A percentile compares a stretch with the other conserved stretches of the same genome.
phyloP scores from a whole-genome alignment of 805 yeast species.

The Saturnispora halmiae region DNA sequence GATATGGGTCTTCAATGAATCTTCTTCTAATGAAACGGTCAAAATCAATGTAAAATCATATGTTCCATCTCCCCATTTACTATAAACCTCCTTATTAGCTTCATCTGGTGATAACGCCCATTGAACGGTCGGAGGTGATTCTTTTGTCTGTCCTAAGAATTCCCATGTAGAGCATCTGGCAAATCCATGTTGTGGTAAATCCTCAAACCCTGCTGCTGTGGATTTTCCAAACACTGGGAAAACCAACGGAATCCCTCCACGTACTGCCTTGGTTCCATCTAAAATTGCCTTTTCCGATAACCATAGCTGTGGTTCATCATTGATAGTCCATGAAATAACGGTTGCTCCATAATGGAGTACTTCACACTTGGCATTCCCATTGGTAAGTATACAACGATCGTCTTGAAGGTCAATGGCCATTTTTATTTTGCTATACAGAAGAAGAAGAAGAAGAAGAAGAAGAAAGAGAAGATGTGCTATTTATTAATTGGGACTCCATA shows the following conservation, averaged over 20 bases:
- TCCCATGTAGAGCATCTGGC: slow-evolving; percentile 92
- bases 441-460: slow-evolving; percentile 1
- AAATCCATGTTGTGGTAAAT: slow-evolving; percentile 93
- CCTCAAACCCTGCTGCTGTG: slow-evolving; percentile 46
- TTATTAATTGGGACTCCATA: slow-evolving; percentile 26
- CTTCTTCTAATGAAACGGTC: slow-evolving; percentile 53
- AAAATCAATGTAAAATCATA: slow-evolving; percentile 72
- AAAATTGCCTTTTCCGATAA: slow-evolving; percentile 64
- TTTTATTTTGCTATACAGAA: not conserved
- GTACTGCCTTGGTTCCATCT: slow-evolving; percentile 88
- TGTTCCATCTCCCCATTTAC: slow-evolving; percentile 44
- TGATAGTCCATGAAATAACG: slow-evolving; percentile 68
- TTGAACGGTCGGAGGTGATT: slow-evolving; percentile 69
- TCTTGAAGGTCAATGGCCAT: slow-evolving; percentile 66
- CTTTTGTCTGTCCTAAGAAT: slow-evolving; percentile 75
- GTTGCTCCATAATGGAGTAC: slow-evolving; percentile 86
- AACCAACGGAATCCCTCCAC: slow-evolving; percentile 96
- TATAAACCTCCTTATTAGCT: slow-evolving; percentile 50
- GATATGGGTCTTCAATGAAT: slow-evolving; percentile 55
- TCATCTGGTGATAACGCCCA: slow-evolving; percentile 86
- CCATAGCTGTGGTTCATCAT: slow-evolving; percentile 79
- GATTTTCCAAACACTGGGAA: slow-evolving; percentile 88
- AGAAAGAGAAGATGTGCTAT: too few species aligned
- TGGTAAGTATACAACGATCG: slow-evolving; percentile 49
- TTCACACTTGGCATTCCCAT: slow-evolving; percentile 46